These are phyloP conservation scores for Gossypium davidsonii DNA, from an alignment of 441 rosid species.

Conservation along the genomic window DNA sequence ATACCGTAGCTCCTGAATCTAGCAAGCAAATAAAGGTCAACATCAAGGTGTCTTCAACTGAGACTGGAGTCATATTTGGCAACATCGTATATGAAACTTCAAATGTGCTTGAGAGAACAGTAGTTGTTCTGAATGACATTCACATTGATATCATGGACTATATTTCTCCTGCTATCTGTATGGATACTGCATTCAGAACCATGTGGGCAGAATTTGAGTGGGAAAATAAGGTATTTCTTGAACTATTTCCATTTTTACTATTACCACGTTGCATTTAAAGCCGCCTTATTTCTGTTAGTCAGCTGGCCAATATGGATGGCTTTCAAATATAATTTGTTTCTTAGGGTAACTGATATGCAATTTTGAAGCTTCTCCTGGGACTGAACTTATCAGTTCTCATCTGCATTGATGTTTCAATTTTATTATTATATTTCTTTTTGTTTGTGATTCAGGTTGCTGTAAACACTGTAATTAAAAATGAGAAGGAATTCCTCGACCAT, in stretches of 20 bases:
- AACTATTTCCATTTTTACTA: not conserved
- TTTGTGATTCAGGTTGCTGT: slow-evolving; percentile 69
- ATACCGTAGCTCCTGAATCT: slow-evolving; percentile 85
- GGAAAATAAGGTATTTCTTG: slow-evolving; percentile 76
- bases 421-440: not conserved
- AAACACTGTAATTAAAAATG: slow-evolving; percentile 65
- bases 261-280: not conserved
- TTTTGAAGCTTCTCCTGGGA: not conserved
- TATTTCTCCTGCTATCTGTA: slow-evolving; percentile 76
- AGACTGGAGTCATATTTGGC: slow-evolving; percentile 90
- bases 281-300: not conserved
- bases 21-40: slow-evolving; percentile 90
- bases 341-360: not conserved
- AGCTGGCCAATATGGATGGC: not conserved
- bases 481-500: slow-evolving; percentile 80
- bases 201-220: slow-evolving; percentile 99
- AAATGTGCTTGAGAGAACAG: slow-evolving; percentile 74
- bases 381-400: not conserved
- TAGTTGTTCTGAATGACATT: slow-evolving; percentile 85
- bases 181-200: slow-evolving; percentile 73
- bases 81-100: slow-evolving; percentile 85
- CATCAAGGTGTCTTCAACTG: slow-evolving; percentile 91
- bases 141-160: slow-evolving; percentile 97
- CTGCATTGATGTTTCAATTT: not conserved
- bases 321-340: not conserved